phyloP scores from a whole-genome alignment of 2,329 filamentous ascomycete genomes.

The Fusarium coicis region DNA sequence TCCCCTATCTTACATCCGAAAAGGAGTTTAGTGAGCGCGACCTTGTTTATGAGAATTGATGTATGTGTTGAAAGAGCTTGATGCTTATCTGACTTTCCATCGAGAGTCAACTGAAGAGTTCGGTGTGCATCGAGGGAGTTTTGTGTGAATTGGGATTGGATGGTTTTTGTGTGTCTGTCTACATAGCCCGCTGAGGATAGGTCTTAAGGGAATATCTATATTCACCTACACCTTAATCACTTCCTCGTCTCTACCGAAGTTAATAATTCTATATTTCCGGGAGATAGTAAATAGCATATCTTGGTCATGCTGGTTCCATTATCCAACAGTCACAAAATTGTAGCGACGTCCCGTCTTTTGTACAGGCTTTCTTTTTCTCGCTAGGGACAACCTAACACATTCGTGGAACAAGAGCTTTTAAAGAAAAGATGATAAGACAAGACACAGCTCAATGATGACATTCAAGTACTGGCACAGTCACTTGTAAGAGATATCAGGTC shows the following conservation, averaged over 20 bases:
- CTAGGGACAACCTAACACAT: not conserved
- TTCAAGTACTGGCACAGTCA: not conserved
- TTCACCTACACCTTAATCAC: not conserved
- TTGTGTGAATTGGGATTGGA: not conserved
- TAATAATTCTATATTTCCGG: not conserved
- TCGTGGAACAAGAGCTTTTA: not conserved
- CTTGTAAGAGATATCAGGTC: not conserved
- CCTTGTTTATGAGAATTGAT: not conserved
- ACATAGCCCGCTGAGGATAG: not conserved
- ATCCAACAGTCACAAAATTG: not conserved
- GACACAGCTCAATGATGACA: not conserved
- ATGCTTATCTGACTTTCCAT: not conserved
- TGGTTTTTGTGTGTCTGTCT: not conserved
- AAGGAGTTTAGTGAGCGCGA: not conserved
- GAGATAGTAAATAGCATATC: not conserved
- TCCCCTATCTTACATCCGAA: slow-evolving; percentile 7
- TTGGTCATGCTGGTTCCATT: not conserved
- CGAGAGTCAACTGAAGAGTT: no score
- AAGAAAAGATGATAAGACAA: not conserved
- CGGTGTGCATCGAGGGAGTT: not conserved
- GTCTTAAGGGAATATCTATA: not conserved
- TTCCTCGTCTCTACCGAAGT: not conserved
- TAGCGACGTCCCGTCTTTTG: not conserved
- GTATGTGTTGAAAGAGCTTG: not conserved
- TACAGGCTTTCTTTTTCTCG: not conserved